phyloP scores from a whole-genome alignment of 345 rosid genomes.

The Gossypium raimondii region DNA sequence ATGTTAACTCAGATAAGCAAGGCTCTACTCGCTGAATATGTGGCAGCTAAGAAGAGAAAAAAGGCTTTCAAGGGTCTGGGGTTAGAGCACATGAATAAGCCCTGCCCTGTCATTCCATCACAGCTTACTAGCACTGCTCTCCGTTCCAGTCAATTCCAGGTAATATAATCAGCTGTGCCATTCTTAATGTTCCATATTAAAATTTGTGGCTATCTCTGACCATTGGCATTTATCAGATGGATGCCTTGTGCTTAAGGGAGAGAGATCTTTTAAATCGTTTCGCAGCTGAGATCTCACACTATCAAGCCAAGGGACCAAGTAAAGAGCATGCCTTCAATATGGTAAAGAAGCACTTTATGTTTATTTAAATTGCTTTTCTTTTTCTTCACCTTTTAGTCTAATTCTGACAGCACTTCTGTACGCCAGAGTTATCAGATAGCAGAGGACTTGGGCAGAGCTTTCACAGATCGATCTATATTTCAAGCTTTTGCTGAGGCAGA shows the following conservation, averaged over 20 bases:
- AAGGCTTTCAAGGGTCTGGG: conserved; percentile 67
- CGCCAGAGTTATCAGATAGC: conserved; percentile 76
- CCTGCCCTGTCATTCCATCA: conserved; percentile 59
- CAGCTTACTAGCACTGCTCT: conserved; percentile 64
- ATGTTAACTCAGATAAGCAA: conserved; percentile 67
- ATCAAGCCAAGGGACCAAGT: conserved; percentile 62
- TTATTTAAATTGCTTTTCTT: not conserved
- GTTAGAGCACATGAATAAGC: conserved; percentile 76
- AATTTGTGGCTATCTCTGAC: conserved; percentile 9
- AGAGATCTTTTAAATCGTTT: conserved; percentile 73
- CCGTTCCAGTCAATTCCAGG: conserved; percentile 73
- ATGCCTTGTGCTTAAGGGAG: conserved; percentile 71
- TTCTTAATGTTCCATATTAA: not conserved
- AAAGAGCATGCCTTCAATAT: conserved; percentile 52
- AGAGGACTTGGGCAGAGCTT: conserved; percentile 87
- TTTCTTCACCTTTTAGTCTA: conserved; percentile 8
- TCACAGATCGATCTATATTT: conserved; percentile 66
- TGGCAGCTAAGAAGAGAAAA: conserved; percentile 58
- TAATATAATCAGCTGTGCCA: conserved; percentile 20
- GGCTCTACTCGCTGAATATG: conserved; percentile 77
- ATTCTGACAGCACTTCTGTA: conserved; percentile 1
- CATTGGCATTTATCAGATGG: conserved; percentile 37
- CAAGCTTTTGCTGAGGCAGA: conserved; percentile 60
- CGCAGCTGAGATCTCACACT: conserved; percentile 52
- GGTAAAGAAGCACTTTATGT: conserved; percentile 36